These are phyloP conservation scores for Lentinula boryana DNA, from an alignment of 768 basidiomycete genomes.

Conservation along the genomic window DNA sequence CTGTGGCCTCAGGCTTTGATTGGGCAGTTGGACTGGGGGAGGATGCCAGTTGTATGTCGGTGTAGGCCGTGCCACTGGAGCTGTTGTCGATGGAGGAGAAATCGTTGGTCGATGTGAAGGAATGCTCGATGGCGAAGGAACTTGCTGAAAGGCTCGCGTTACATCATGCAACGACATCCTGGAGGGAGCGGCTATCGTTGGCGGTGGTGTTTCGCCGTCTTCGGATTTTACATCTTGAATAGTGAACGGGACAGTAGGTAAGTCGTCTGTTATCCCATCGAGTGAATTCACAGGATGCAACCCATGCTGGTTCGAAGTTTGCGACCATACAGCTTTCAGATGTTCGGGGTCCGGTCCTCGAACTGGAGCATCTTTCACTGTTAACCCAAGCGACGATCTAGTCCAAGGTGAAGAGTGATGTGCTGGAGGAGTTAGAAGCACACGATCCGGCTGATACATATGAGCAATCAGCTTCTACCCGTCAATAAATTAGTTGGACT, in stretches of 20 bases:
- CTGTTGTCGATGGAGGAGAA: conserved; percentile 42
- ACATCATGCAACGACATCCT: conserved; percentile 81
- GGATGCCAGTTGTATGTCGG: conserved; percentile 21
- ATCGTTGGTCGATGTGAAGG: conserved; percentile 42
- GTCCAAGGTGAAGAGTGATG: conserved; percentile 47
- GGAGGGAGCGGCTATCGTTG: conserved; percentile 51
- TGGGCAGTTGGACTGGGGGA: conserved; percentile 35
- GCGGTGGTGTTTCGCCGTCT: conserved; percentile 76
- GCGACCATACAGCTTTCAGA: conserved; percentile 80
- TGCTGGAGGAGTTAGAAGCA: conserved; percentile 41
- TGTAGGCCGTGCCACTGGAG: conserved; percentile 41
- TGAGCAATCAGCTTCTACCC: conserved; percentile 10
- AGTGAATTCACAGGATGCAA: conserved; percentile 71
- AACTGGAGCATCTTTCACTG: conserved; percentile 62
- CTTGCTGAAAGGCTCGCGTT: conserved; percentile 82
- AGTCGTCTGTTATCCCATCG: conserved; percentile 78
- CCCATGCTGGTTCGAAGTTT: conserved; percentile 66
- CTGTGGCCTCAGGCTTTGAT: conserved; percentile 42
- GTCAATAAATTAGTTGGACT: neutral
- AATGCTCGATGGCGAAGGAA: conserved; percentile 52
- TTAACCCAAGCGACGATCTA: conserved; percentile 46
- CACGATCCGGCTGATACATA: conserved; percentile 31
- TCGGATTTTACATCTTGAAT: conserved; percentile 85
- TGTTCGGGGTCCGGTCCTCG: conserved; percentile 78
- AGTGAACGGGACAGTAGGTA: conserved; percentile 73